A percentile compares a stretch with the other conserved stretches of the same genome.
Conservation (phyloP, 345 rosid species). For the Rhodomyrtus tomentosa region DNA sequence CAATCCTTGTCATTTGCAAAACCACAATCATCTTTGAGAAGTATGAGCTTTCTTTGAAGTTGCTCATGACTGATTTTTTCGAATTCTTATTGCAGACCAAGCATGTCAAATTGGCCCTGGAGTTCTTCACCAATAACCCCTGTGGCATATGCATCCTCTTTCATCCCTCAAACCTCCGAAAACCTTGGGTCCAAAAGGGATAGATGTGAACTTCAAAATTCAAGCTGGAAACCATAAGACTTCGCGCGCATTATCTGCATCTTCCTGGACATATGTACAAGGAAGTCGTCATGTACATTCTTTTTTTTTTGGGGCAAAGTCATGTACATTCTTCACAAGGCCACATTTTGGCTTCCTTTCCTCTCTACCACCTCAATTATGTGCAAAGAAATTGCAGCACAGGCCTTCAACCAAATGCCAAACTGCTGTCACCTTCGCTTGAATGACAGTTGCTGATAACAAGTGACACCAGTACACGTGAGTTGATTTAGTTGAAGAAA, state of each 20-base stretch:
- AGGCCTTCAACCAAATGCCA: neutral
- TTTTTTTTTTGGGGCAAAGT: too few relatives aligned
- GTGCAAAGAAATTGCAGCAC: neutral
- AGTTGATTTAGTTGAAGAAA: slow-evolving; percentile 69
- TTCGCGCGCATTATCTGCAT: neutral
- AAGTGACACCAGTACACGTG: neutral
- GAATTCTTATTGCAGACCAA: neutral
- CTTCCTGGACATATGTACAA: neutral
- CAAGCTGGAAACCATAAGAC: neutral
- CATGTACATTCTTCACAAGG: neutral
- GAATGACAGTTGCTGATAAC: neutral
- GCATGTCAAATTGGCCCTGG: neutral
- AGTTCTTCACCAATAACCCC: neutral
- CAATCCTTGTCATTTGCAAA: neutral
- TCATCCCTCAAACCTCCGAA: neutral
- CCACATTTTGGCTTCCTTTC: neutral
- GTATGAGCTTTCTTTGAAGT: neutral
- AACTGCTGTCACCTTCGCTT: neutral
- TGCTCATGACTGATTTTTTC: neutral
- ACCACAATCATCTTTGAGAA: neutral
- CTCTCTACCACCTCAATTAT: neutral
- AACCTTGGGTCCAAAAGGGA: neutral
- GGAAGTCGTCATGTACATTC: neutral
- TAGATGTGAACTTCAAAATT: neutral
- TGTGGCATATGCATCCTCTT: neutral